A percentile compares a stretch with the other conserved stretches of the same genome.
phyloP scores from a whole-genome alignment of 1,139 yeast genomes.

The Yamadazyma siamensis region DNA sequence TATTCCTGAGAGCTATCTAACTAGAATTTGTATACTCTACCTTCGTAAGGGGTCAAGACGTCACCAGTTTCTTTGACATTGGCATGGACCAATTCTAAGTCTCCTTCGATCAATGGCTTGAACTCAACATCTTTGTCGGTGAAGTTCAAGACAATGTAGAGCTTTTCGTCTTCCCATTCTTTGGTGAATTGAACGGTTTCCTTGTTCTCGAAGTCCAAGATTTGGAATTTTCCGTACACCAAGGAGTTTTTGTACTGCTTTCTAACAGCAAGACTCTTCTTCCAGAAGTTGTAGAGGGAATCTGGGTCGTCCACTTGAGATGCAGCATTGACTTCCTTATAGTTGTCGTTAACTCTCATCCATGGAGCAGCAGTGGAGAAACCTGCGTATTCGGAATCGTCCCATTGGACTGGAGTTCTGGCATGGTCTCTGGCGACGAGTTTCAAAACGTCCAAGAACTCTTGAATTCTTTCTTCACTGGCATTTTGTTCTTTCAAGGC shows the following conservation, averaged over 20 bases:
- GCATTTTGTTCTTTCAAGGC: conserved; percentile 31
- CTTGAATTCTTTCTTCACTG: conserved; percentile 25
- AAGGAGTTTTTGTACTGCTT: conserved; percentile 41
- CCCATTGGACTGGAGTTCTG: conserved; percentile 63
- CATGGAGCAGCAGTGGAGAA: conserved; percentile 52
- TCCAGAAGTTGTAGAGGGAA: conserved; percentile 49
- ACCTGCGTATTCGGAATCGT: conserved; percentile 43
- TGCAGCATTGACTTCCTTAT: conserved; percentile 46
- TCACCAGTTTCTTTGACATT: conserved; percentile 22
- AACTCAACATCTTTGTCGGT: conserved; percentile 28
- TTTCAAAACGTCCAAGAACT: conserved; percentile 29
- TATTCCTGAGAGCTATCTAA: not conserved
- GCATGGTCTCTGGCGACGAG: conserved; percentile 54
- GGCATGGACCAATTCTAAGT: conserved; percentile 24
- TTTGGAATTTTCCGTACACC: conserved; percentile 44
- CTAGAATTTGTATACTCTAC: conserved; percentile 28
- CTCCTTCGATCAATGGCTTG: conserved; percentile 26
- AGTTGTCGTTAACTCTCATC: conserved; percentile 54
- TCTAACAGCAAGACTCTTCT: conserved; percentile 40
- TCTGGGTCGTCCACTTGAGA: conserved; percentile 44
- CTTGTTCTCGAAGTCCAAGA: conserved; percentile 23
- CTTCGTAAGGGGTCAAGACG: conserved; percentile 35
- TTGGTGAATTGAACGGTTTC: conserved; percentile 12
- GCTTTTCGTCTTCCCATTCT: conserved; percentile 13
- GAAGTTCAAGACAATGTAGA: conserved; percentile 48